phyloP scores from a whole-genome alignment of 2,329 filamentous ascomycete species.

The Mariannaea elegans region DNA sequence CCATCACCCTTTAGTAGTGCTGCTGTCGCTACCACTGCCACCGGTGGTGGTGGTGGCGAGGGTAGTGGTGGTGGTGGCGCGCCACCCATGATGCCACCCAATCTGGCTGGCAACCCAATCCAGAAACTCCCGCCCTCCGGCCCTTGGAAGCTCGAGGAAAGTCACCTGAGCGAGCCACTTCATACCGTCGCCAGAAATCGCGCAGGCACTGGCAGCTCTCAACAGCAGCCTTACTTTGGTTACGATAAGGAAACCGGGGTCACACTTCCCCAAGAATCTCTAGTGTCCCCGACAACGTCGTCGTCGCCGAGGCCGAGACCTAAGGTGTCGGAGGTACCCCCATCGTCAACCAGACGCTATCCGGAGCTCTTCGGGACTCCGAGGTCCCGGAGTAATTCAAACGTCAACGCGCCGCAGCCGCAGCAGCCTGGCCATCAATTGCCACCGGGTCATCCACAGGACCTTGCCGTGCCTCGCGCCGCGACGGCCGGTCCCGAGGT shows the following conservation, averaged over 20 bases:
- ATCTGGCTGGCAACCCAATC: constrained; percentile 47
- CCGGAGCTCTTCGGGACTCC: constrained; percentile 54
- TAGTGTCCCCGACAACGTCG: neutral
- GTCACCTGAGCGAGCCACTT: constrained; percentile 61
- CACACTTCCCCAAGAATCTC: constrained; percentile 14
- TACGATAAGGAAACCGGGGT: constrained; percentile 56
- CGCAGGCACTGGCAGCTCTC: constrained; percentile 43
- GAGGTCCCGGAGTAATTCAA: constrained; percentile 29
- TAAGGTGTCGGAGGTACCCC: constrained; percentile 53
- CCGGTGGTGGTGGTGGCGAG: neutral
- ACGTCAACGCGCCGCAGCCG: constrained; percentile 4
- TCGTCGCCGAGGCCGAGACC: constrained; percentile 25
- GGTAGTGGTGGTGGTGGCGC: constrained; percentile 13
- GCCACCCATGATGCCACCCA: constrained; percentile 33
- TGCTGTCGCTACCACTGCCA: neutral
- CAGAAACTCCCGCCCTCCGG: constrained; percentile 54
- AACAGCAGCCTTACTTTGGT: constrained; percentile 42
- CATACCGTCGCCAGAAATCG: constrained; percentile 46
- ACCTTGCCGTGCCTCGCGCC: constrained; percentile 46
- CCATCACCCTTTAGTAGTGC: neutral
- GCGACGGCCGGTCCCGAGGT: constrained; percentile 19
- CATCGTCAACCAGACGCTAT: constrained; percentile 60
- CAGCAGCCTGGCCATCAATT: constrained; percentile 27
- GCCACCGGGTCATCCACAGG: constrained; percentile 22
- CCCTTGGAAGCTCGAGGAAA: constrained; percentile 64